Evolutionary conservation across 371 early-diverging fungal species (phyloP), one percentile per base, ranked within the genome.

Genomic region (Mucor indicus): DNA sequence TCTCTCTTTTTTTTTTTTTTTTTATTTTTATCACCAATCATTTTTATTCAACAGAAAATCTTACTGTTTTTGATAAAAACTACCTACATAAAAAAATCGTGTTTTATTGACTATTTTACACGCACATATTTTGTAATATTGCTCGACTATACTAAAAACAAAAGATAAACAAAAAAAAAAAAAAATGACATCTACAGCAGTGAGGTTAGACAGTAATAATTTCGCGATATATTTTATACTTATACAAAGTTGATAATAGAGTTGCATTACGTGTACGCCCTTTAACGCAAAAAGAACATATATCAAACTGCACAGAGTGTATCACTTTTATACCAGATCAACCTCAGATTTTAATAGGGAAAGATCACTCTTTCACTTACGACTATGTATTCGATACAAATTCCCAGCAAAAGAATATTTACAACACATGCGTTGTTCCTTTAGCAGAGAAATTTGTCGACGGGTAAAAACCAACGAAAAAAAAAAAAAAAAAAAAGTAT

Each of bases 371-470:
- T 3, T 96, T 93, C 69, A 85, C 88, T 43, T 96, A 85, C 51
- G 95, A 98, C 68, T 70, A 87, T 55, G 89, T 90, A 8, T 96
- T 89, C 64, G 84, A 85, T 20, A 74, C 82, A 12, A 78, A 83
- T 21, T 53, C 85, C 6, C 35, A 60, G 20, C 98, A 98, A 65
- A 44, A 68, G 20, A 44, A 72, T 1, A 74, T 96, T 20, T 93
- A 88, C 68, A 79, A 85, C 12, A 53, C 70, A 3, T 73, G 81
- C 35, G 87, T 89, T 29, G 61, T 65, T 15, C 85, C 86, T 13
- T 64, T 96, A 44, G 79, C 95, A n/a, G 82, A 84, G 12, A 84
- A 87, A 54, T 92, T 93, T 62, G 66, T 92, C 35, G 92, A 92
- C 53, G 98, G 98, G 65, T 99, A 84, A 69, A n/a, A n/a, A n/a